Percentiles rank a stretch among this genome's conserved stretches.
Conservation (phyloP, 768 basidiomycete species). For the Pisolithus tinctorius region DNA sequence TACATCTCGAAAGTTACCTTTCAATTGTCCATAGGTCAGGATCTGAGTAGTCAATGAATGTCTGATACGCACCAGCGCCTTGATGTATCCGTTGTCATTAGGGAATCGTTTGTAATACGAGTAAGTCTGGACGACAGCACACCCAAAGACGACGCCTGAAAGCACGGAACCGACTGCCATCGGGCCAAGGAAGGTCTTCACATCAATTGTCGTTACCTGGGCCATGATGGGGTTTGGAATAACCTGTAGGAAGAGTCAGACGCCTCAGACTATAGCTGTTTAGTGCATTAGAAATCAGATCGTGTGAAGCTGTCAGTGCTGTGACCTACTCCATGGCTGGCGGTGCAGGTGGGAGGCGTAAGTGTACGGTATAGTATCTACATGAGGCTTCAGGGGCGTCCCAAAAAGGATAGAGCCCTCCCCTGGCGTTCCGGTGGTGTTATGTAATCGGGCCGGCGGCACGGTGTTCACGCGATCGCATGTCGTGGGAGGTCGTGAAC, state of each 20-base stretch:
- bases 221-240: background rate
- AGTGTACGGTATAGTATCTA: too few species aligned
- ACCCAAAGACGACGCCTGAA: background rate
- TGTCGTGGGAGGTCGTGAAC: too few species aligned
- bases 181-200: background rate
- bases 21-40: background rate
- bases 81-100: background rate
- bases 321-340: too few species aligned
- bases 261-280: too few species aligned
- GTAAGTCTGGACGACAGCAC: background rate
- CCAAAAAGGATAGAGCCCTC: too few species aligned
- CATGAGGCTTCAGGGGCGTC: too few species aligned
- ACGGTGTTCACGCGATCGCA: too few species aligned
- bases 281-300: background rate
- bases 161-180: background rate
- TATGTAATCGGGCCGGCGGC: too few species aligned
- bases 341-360: too few species aligned
- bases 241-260: background rate
- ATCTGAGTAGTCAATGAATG: background rate
- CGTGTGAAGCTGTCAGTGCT: too few species aligned
- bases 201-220: background rate
- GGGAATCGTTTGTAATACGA: background rate
- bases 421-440: too few species aligned
- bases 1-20: background rate
- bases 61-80: background rate